A percentile compares a stretch with the other conserved stretches of the same genome.
phyloP scores from a whole-genome alignment of 1,139 yeast species.

The Arxiozyma telluris region DNA sequence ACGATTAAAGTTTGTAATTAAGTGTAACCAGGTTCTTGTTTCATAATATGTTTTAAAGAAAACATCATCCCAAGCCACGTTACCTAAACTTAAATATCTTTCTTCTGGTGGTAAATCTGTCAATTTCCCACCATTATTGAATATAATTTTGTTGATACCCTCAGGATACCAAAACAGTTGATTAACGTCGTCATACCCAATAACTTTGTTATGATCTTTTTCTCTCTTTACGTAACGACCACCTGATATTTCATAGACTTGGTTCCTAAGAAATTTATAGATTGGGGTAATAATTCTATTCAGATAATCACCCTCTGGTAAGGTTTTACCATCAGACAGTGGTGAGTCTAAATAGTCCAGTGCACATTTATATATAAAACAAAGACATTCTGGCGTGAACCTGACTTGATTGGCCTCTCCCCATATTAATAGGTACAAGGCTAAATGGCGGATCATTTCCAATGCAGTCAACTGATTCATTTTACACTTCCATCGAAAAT shows the following conservation, averaged over 20 bases:
- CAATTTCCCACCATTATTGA: constrained; percentile 89
- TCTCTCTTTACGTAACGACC: constrained; percentile 97
- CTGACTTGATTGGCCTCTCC: constrained; percentile 98
- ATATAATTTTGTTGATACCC: constrained; percentile 86
- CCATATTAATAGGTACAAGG: constrained; percentile 87
- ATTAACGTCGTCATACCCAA: constrained; percentile 97
- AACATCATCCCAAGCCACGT: constrained; percentile 83
- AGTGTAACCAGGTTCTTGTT: constrained; percentile 96
- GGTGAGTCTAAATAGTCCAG: constrained; percentile 81
- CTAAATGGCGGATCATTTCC: constrained; percentile 84
- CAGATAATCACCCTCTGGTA: constrained; percentile 92
- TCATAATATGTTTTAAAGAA: constrained; percentile 96
- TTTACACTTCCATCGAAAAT: constrained; percentile 71
- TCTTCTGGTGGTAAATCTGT: constrained; percentile 86
- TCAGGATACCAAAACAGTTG: constrained; percentile 99
- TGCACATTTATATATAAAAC: constrained; percentile 91
- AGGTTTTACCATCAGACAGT: constrained; percentile 79
- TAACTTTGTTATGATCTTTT: constrained; percentile 85
- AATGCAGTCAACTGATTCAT: constrained; percentile 62
- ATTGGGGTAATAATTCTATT: constrained; percentile 89
- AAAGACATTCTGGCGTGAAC: constrained; percentile 85
- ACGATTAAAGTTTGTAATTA: constrained; percentile 92
- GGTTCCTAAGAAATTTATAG: constrained; percentile 83
- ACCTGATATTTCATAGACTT: constrained; percentile 88
- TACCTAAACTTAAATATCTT: constrained; percentile 83